phyloP scores from a whole-genome alignment of 306 rosid species.

The Pyrus bretschneideri region DNA sequence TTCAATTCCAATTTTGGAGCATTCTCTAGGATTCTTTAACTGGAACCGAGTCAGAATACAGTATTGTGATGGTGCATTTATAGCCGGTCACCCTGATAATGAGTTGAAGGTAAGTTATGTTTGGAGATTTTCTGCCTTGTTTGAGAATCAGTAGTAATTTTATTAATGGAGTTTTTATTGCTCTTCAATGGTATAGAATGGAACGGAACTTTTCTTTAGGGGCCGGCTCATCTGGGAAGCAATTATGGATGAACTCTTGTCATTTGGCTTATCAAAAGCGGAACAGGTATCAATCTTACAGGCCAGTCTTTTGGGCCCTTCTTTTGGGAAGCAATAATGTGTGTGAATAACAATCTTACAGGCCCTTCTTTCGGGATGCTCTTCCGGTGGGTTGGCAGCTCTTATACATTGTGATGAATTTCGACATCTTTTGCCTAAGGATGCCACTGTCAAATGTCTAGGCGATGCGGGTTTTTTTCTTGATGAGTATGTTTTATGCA shows the following conservation, averaged over 20 bases:
- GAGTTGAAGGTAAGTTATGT: slow-evolving; percentile 34
- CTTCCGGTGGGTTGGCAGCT: slow-evolving; percentile 93
- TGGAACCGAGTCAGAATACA: slow-evolving; percentile 95
- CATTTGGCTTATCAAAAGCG: slow-evolving; percentile 68
- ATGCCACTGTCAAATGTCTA: slow-evolving; percentile 73
- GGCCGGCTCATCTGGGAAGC: slow-evolving; percentile 93
- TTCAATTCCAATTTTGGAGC: slow-evolving; percentile 27
- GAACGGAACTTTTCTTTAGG: slow-evolving; percentile 60
- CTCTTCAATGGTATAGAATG: slow-evolving; percentile 33
- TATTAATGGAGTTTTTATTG: neutral
- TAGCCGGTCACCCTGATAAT: slow-evolving; percentile 70
- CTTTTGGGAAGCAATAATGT: slow-evolving; percentile 61
- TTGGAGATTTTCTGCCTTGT: neutral
- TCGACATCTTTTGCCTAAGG: slow-evolving; percentile 41
- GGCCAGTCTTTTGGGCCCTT: slow-evolving; percentile 93
- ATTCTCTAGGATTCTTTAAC: slow-evolving; percentile 71
- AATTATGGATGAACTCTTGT: slow-evolving; percentile 63
- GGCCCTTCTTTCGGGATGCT: slow-evolving; percentile 98
- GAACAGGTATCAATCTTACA: slow-evolving; percentile 61
- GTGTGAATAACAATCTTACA: slow-evolving; percentile 23
- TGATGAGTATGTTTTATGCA: slow-evolving; percentile 68
- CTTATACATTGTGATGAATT: slow-evolving; percentile 90
- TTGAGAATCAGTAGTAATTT: neutral
- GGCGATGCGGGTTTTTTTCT: slow-evolving; percentile 97
- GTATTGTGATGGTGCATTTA: slow-evolving; percentile 93